Conservation (phyloP, 208 protist species). For the Crithidia fasciculata region DNA sequence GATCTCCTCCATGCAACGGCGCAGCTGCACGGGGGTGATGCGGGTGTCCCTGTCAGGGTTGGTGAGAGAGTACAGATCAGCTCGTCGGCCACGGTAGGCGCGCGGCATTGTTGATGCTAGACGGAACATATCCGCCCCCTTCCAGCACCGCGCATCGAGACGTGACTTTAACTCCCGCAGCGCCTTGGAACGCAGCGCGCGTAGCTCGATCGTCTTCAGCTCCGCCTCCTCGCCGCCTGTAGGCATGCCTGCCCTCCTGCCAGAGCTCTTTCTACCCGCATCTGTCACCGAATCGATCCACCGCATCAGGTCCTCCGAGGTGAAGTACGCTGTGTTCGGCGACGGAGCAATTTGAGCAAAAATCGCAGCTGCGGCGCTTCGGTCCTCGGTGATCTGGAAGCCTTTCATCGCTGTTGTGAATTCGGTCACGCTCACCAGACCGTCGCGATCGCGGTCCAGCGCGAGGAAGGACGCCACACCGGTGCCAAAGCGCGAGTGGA, state of each 20-base stretch:
- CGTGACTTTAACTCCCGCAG: constrained; percentile 64
- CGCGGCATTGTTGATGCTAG: constrained; percentile 87
- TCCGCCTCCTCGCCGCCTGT: constrained; percentile 41
- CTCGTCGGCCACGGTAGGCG: constrained; percentile 63
- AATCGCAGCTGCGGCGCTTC: constrained; percentile 49
- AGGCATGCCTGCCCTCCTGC: constrained; percentile 19
- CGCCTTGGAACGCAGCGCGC: constrained; percentile 48
- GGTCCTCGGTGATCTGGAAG: constrained; percentile 80
- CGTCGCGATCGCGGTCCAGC: constrained; percentile 87
- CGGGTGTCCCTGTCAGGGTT: constrained; percentile 79
- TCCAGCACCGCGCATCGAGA: constrained; percentile 76
- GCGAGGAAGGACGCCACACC: constrained; percentile 82
- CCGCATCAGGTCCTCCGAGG: constrained; percentile 74
- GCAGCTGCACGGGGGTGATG: constrained; percentile 88
- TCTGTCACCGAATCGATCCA: constrained; percentile 63
- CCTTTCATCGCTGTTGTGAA: constrained; percentile 67
- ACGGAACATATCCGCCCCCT: constrained; percentile 87
- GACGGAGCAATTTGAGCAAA: constrained; percentile 60
- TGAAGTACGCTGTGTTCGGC: constrained; percentile 67
- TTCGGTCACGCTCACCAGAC: constrained; percentile 74
- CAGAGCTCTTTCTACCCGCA: constrained; percentile 21
- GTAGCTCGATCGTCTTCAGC: constrained; percentile 50
- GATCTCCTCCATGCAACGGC: constrained; percentile 84
- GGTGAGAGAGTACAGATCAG: constrained; percentile 74
- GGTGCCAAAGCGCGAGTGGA: constrained; percentile 71